phyloP scores from a whole-genome alignment of 148 eudicot species.

The Pouteria glomerata region DNA sequence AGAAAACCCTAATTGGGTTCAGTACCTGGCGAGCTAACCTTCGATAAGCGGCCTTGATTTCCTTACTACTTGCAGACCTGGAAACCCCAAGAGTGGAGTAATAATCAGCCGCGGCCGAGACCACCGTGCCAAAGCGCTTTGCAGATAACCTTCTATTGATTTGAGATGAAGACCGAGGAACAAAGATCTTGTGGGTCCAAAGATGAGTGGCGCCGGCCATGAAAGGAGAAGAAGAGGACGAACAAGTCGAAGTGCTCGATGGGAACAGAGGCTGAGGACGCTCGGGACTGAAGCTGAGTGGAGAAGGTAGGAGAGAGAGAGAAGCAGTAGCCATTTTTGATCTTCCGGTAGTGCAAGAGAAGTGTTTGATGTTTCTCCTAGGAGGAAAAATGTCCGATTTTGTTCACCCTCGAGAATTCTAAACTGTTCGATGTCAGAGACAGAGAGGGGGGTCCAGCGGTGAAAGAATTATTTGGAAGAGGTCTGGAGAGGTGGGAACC shows the following conservation, averaged over 20 bases:
- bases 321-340: slow-evolving; percentile 33
- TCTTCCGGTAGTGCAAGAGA: neutral
- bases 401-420: neutral
- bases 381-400: neutral
- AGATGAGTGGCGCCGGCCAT: slow-evolving; percentile 22
- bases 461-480: neutral
- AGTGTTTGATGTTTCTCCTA: neutral
- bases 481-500: neutral
- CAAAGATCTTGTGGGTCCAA: slow-evolving; percentile 19
- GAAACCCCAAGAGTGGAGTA: slow-evolving; percentile 83
- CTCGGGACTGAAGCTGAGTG: slow-evolving; percentile 20
- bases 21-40: slow-evolving; percentile 88
- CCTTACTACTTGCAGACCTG: slow-evolving; percentile 60
- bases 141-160: slow-evolving; percentile 20
- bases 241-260: neutral
- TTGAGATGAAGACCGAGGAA: slow-evolving; percentile 17
- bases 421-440: neutral
- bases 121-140: slow-evolving; percentile 39
- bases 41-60: slow-evolving; percentile 89
- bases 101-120: slow-evolving; percentile 65
- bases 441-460: neutral
- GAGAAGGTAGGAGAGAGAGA: slow-evolving; percentile 26
- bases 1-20: neutral
- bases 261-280: slow-evolving; percentile 14
- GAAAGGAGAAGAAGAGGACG: slow-evolving; percentile 32